These are phyloP conservation scores for Termitomyces sp. DNA, from an alignment of 768 basidiomycete species.

Conservation along the genomic window DNA sequence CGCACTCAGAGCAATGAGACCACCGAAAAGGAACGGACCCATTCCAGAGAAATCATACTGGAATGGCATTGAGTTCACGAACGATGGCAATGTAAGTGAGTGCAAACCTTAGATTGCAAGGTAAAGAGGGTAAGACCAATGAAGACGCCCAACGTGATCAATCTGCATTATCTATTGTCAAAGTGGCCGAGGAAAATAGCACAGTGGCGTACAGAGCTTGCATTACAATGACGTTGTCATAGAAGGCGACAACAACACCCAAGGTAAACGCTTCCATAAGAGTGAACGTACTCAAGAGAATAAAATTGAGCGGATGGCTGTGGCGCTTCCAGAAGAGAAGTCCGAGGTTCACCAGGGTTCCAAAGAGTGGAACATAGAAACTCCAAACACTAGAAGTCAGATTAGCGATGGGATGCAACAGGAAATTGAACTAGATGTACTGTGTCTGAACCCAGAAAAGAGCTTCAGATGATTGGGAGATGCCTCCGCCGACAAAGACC, in stretches of 20 bases:
- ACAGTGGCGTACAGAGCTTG: constrained; percentile 70
- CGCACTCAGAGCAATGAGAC: constrained; percentile 71
- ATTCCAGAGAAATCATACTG: constrained; percentile 94
- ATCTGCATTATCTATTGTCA: constrained; percentile 32
- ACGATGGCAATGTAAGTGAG: neutral
- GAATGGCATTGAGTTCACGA: neutral
- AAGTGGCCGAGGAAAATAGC: neutral
- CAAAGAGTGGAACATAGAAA: constrained; percentile 76
- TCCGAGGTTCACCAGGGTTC: constrained; percentile 75
- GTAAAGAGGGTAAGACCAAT: constrained; percentile 93
- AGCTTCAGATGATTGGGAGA: constrained; percentile 61
- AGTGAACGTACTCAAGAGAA: constrained; percentile 85
- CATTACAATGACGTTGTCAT: constrained; percentile 68
- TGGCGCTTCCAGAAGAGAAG: constrained; percentile 92
- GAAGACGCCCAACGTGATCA: constrained; percentile 93
- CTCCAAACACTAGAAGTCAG: constrained; percentile 59
- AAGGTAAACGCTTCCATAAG: constrained; percentile 87
- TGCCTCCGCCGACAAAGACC: constrained; percentile 65
- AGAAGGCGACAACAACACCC: constrained; percentile 80
- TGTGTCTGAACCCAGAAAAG: constrained; percentile 71
- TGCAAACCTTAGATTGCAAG: constrained; percentile 80
- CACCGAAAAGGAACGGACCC: constrained; percentile 88
- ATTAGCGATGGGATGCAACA: neutral
- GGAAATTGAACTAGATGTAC: constrained; percentile 35
- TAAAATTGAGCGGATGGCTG: constrained; percentile 82